Percentiles rank a stretch among this genome's conserved stretches.
Conservation (phyloP, 441 rosid genomes). For the Biscutella laevigata region DNA sequence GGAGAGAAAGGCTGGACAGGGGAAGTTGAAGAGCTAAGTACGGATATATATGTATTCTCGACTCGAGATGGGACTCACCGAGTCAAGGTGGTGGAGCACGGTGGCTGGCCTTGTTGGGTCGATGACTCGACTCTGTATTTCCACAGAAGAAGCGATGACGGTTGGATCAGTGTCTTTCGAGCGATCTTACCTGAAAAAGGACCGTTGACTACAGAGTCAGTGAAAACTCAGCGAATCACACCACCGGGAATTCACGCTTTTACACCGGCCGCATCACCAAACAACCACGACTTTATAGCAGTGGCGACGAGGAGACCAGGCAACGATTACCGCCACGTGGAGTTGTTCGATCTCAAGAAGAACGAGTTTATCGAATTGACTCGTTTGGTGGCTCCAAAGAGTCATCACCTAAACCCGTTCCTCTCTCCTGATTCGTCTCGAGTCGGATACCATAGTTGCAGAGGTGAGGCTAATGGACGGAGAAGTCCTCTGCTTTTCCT, state of each 20-base stretch:
- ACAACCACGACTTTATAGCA: slow-evolving; percentile 65
- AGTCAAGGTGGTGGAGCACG: slow-evolving; percentile 65
- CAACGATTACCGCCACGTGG: slow-evolving; percentile 60
- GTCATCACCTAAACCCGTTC: slow-evolving; percentile 77
- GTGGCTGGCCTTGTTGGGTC: slow-evolving; percentile 92
- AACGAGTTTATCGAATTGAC: slow-evolving; percentile 58
- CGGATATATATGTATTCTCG: slow-evolving; percentile 60
- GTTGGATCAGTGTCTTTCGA: slow-evolving; percentile 68
- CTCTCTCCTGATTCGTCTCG: slow-evolving; percentile 60
- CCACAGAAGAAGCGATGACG: slow-evolving; percentile 58
- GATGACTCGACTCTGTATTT: slow-evolving; percentile 66
- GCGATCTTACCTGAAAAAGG: slow-evolving; percentile 37
- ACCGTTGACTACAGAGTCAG: slow-evolving; percentile 32
- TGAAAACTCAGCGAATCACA: slow-evolving; percentile 51
- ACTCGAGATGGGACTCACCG: slow-evolving; percentile 66
- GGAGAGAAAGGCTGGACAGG: slow-evolving; percentile 68
- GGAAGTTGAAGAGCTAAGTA: slow-evolving; percentile 65
- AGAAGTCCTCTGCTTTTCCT: slow-evolving; percentile 43
- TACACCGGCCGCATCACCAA: slow-evolving; percentile 84
- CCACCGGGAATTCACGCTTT: slow-evolving; percentile 79
- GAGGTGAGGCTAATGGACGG: slow-evolving; percentile 37
- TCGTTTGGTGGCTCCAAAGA: slow-evolving; percentile 46
- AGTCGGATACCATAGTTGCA: slow-evolving; percentile 72
- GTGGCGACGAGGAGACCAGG: slow-evolving; percentile 52
- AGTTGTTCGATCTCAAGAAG: slow-evolving; percentile 49